Evolutionary conservation across 768 basidiomycete genomes (phyloP), one percentile per base, ranked within the genome.

Genomic region (Sporobolomyces pararoseus): DNA sequence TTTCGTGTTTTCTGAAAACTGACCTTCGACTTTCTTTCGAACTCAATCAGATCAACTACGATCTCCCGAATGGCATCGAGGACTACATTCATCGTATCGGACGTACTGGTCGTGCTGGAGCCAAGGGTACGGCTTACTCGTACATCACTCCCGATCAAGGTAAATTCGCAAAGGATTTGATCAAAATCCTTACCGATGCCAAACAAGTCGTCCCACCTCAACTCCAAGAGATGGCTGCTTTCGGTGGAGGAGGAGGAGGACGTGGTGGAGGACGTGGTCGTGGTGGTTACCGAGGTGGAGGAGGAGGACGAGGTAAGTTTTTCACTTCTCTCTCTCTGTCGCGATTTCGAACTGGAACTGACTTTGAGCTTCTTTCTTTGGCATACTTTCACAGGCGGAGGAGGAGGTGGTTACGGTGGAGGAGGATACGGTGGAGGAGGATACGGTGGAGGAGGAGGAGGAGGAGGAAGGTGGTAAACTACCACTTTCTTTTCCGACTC

Each of bases 41-140:
- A 29, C 53, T 3, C 31, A 25, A n/a, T n/a, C 63, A 64, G 54
- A 71, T 75, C 92, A 93, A 93, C 81, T 94, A 90, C 79, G 94
- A 97, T 79, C 96, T 98, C 83, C 93, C 94, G 1, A 96, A 96
- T 82, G 53, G 59, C 10, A 73, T 77, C 42, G 75, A 76, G 83
- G 94, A 96, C 81, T 98, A 98, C 81, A 92, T 97, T 70, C 95
- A 99, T 82, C 91, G 95, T 75, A 99, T 99, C 77, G 81, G 82
- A 72, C 80, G 81, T 68, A 82, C 81, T 54, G 96, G 95, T 73
- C 92, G 95, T 79, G 96, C 95, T 73, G 94, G 94, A 58, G 67
- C 75, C 31, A 79, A 65, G 61, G 77, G 77, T 50, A 78, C 75
- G 71, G 70, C 81, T 76, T 61, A 90, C 81, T 95, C 94, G 10